Percentiles rank a stretch among this genome's conserved stretches.
Conservation (phyloP, 805 yeast species). For the Clavispora fructus region DNA sequence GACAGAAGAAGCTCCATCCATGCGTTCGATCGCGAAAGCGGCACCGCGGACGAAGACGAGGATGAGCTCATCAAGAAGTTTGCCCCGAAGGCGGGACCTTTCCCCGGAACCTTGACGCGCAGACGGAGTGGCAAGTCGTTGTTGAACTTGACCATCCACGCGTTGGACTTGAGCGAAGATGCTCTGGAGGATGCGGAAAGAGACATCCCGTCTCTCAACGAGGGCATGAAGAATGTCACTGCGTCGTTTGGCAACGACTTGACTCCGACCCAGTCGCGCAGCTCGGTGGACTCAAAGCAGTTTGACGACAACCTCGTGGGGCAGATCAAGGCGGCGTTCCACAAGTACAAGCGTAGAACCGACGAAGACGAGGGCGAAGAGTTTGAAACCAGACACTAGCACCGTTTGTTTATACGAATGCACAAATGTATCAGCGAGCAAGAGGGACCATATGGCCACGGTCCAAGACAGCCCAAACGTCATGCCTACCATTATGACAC, state of each 20-base stretch:
- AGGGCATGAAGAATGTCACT: constrained; percentile 17
- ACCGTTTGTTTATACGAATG: too few relatives aligned
- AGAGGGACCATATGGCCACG: too few relatives aligned
- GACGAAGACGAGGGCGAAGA: constrained; percentile 36
- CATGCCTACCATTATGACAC: too few relatives aligned
- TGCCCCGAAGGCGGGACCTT: constrained; percentile 43
- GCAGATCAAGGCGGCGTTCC: constrained; percentile 34
- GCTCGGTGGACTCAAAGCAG: constrained; percentile 25
- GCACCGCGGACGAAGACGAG: constrained; percentile 17
- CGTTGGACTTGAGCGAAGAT: constrained; percentile 63
- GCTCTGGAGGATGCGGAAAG: constrained; percentile 30
- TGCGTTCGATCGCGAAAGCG: constrained; percentile 15
- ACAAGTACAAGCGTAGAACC: constrained; percentile 23
- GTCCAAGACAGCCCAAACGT: too few relatives aligned
- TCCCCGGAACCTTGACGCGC: constrained; percentile 51
- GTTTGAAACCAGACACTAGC: constrained; percentile 42
- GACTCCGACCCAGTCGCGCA: constrained; percentile 16
- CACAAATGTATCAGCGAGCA: too few relatives aligned
- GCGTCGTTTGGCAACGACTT: constrained; percentile 14
- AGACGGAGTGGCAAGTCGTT: constrained; percentile 74
- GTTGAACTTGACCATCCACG: constrained; percentile 60
- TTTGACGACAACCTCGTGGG: constrained; percentile 28
- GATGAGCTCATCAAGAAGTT: constrained; percentile 35
- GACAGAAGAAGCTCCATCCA: constrained; percentile 26
- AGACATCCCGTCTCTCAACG: constrained; percentile 5